Percentiles rank a stretch among this genome's conserved stretches.
Conservation (phyloP, 495 filamentous ascomycete genomes). For the Amphirosellinia nigrospora region DNA sequence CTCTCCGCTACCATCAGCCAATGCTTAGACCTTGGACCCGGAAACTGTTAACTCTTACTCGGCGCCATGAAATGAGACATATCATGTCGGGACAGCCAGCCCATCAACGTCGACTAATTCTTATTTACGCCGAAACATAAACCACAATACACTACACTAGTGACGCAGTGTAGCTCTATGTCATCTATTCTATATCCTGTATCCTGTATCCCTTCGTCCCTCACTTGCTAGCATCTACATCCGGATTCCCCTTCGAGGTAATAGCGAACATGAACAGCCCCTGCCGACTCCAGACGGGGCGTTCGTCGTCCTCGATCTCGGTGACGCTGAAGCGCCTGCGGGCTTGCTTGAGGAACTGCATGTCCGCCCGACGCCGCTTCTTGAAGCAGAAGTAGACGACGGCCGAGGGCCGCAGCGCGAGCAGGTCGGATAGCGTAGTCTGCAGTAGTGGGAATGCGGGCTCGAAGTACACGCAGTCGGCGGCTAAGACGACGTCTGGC, state of each 20-base stretch:
- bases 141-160: background rate
- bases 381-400: constrained; percentile 96
- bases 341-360: constrained; percentile 72
- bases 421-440: constrained; percentile 71
- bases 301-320: constrained; percentile 70
- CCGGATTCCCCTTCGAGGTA: constrained; percentile 12
- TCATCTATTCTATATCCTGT: background rate
- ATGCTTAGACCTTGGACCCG: background rate
- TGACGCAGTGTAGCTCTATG: constrained; percentile 11
- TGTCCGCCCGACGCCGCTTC: constrained; percentile 77
- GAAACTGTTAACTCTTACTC: background rate
- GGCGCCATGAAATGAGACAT: constrained; percentile 3
- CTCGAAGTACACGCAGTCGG: constrained; percentile 97
- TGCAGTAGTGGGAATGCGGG: constrained; percentile 88
- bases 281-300: constrained; percentile 63
- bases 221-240: background rate
- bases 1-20: background rate
- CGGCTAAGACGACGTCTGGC: constrained; percentile 84
- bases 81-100: background rate
- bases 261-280: constrained; percentile 70
- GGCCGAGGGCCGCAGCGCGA: constrained; percentile 59
- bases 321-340: constrained; percentile 68
- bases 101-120: background rate
- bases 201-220: background rate
- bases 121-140: background rate